phyloP scores from a whole-genome alignment of 2,329 filamentous ascomycete genomes.

The Trichoderma oligosporum region DNA sequence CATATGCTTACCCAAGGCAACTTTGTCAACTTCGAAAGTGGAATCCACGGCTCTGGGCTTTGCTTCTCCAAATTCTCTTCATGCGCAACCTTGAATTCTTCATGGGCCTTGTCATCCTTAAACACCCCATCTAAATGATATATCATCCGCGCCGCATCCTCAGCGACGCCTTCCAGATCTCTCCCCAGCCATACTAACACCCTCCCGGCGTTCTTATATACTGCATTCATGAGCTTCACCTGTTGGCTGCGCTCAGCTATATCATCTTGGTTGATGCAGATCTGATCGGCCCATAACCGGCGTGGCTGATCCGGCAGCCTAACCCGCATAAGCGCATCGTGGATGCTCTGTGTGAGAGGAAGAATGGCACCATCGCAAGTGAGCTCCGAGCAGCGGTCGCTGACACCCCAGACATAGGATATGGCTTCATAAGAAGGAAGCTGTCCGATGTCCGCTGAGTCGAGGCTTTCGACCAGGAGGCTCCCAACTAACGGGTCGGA shows the following conservation, averaged over 20 bases:
- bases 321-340: constrained; percentile 31
- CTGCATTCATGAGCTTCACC: constrained; percentile 38
- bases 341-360: constrained; percentile 31
- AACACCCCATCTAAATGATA: constrained; percentile 30
- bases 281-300: constrained; percentile 39
- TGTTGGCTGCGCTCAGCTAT: constrained; percentile 35
- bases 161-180: constrained; percentile 29
- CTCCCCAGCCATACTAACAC: constrained; percentile 38
- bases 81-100: constrained; percentile 29
- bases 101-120: constrained; percentile 30
- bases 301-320: constrained; percentile 25
- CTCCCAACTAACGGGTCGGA: constrained; percentile 29
- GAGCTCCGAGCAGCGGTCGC: constrained; percentile 25
- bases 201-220: constrained; percentile 34
- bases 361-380: constrained; percentile 26
- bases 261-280: constrained; percentile 41
- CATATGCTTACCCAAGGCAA: constrained; percentile 32
- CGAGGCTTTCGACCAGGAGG: constrained; percentile 27
- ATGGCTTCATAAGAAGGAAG: constrained; percentile 31
- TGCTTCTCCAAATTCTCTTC: constrained; percentile 31
- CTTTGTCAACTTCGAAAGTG: constrained; percentile 33
- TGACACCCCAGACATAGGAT: constrained; percentile 37
- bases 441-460: constrained; percentile 17
- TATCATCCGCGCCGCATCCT: constrained; percentile 29
- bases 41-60: constrained; percentile 30